Conservation (phyloP, 1,284 basidiomycete genomes). For the Anthracocystis setariae region DNA sequence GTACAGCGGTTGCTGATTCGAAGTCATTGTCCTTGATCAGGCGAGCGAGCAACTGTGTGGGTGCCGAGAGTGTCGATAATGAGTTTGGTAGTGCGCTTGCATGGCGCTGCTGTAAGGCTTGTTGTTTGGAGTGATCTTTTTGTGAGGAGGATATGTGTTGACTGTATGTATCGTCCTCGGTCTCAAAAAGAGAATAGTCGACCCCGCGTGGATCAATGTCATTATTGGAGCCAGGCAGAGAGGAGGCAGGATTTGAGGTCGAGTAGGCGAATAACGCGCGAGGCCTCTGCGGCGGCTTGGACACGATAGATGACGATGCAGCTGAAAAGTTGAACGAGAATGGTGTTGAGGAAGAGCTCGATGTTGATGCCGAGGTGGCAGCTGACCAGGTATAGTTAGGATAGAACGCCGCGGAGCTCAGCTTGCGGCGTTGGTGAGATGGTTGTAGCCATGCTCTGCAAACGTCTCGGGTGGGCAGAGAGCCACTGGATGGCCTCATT, state of each 20-base stretch:
- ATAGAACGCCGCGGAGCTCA: constrained; percentile 25
- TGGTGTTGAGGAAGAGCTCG: constrained; percentile 2
- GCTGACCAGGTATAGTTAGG: constrained; percentile 11
- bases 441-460: constrained; percentile 19
- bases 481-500: constrained; percentile 24
- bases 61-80: constrained; percentile 7
- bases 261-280: constrained; percentile 25
- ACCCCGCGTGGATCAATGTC: constrained; percentile 57
- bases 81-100: background rate
- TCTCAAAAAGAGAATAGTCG: constrained; percentile 58
- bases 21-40: constrained; percentile 36
- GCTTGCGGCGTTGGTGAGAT: constrained; percentile 13
- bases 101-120: background rate
- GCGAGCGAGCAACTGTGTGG: constrained; percentile 31
- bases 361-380: constrained; percentile 8
- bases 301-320: background rate
- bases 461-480: constrained; percentile 26
- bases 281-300: constrained; percentile 2
- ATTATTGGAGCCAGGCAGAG: constrained; percentile 50
- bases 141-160: constrained; percentile 15
- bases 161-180: constrained; percentile 18
- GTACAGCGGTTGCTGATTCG: constrained; percentile 29
- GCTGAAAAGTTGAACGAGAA: constrained; percentile 8
- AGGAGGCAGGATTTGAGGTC: constrained; percentile 29
- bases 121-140: background rate